Percentiles rank a stretch among this genome's conserved stretches.
Conservation (phyloP, 306 rosid genomes). For the Cotoneaster glaucophyllus region DNA sequence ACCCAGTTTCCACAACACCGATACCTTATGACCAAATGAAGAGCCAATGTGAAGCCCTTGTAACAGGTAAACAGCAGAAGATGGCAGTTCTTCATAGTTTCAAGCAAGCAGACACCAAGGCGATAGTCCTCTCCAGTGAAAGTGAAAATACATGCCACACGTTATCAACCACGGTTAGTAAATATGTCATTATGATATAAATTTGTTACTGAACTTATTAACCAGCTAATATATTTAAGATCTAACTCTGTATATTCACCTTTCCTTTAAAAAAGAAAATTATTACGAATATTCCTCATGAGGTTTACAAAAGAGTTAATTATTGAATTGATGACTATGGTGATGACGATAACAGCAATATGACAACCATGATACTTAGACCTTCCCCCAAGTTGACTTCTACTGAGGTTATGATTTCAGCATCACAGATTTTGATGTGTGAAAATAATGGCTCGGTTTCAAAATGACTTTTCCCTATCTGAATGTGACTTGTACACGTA, state of each 20-base stretch:
- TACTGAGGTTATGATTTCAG: not conserved
- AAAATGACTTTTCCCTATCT: not conserved
- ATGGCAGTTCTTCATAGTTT: conserved; percentile 84
- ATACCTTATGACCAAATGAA: conserved; percentile 87
- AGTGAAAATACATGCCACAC: conserved; percentile 30
- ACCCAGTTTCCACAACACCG: conserved; percentile 58
- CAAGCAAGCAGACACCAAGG: conserved; percentile 55
- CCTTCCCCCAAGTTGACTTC: no score
- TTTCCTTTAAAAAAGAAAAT: not conserved
- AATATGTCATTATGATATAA: not conserved
- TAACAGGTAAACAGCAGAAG: conserved; percentile 67
- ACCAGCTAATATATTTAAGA: not conserved
- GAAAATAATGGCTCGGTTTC: not conserved
- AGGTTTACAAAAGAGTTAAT: not conserved
- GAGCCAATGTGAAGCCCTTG: conserved; percentile 93
- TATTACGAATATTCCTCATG: not conserved
- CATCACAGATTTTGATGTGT: not conserved
- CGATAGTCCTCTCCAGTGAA: conserved; percentile 53
- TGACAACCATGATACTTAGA: no score
- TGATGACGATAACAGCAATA: not conserved
- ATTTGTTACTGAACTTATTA: not conserved
- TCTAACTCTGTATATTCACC: not conserved
- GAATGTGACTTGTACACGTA: not conserved
- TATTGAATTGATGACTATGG: not conserved
- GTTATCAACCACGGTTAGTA: conserved; percentile 43